Evolutionary conservation across 352 stramenopile species (phyloP).

Genomic region (Phytophthora ohioensis): DNA sequence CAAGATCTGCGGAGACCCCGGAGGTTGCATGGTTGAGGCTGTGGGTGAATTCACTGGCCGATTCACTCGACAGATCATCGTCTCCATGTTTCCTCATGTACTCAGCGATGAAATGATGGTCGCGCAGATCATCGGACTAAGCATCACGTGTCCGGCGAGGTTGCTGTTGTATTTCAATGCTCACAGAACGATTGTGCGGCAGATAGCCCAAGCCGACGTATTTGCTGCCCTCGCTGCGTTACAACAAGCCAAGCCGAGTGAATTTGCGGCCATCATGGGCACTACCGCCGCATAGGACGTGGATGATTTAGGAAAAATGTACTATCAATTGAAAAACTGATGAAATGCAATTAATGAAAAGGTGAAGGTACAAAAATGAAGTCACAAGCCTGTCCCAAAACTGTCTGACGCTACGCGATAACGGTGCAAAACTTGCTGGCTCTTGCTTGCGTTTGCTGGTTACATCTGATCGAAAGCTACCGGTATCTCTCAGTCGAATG

Average conservation of each 20-base stretch:
- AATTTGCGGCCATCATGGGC: conserved; percentile 38
- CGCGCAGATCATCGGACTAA: conserved; percentile 32
- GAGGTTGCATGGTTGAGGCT: conserved; percentile 33
- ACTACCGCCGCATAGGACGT: too few relatives aligned
- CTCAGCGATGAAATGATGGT: conserved; percentile 37
- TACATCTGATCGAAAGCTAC: too few relatives aligned
- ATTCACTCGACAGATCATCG: conserved; percentile 41
- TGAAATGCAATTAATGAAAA: too few relatives aligned
- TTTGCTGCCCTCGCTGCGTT: conserved; percentile 24
- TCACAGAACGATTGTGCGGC: conserved; percentile 18
- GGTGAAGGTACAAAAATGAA: too few relatives aligned
- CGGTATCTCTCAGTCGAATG: not conserved
- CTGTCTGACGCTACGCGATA: too few relatives aligned
- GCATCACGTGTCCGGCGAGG: conserved; percentile 27
- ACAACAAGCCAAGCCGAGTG: conserved; percentile 24
- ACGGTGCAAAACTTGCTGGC: too few relatives aligned
- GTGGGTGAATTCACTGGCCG: conserved; percentile 32
- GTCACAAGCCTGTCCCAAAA: too few relatives aligned
- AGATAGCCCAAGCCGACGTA: conserved; percentile 26
- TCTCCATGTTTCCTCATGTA: conserved; percentile 37
- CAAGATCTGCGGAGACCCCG: conserved; percentile 18
- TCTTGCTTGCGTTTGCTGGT: too few relatives aligned
- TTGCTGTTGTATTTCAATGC: conserved; percentile 35
- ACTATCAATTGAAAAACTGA: too few relatives aligned
- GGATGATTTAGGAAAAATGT: too few relatives aligned